Percentiles rank a stretch among this genome's conserved stretches.
Conservation (phyloP, 192 early-diverging fungal species). For the Rhizophlyctis rosea region DNA sequence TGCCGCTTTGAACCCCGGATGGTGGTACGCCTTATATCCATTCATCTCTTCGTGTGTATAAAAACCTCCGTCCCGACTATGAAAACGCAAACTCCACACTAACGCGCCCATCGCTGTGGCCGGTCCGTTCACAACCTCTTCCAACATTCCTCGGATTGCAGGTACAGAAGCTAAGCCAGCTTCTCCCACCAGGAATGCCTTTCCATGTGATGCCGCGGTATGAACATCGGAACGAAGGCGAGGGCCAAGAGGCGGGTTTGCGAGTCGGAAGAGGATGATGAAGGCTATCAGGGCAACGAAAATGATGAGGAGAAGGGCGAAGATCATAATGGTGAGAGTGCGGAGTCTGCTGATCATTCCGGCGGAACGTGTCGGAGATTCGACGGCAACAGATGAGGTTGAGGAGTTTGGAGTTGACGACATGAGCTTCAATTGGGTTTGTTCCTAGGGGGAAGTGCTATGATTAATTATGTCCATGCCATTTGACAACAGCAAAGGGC, state of each 20-base stretch:
- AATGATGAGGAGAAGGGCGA: conserved; percentile 1
- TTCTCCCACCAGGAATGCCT: conserved; percentile 31
- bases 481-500: not conserved
- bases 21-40: conserved; percentile 27
- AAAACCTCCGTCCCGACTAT: conserved; percentile 25
- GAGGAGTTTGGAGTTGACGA: not conserved
- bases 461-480: not conserved
- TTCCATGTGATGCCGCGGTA: not conserved
- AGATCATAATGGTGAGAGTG: not conserved
- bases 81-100: conserved; percentile 26
- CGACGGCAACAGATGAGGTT: not conserved
- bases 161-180: conserved; percentile 17
- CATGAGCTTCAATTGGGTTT: not conserved
- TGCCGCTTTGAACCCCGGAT: conserved; percentile 29
- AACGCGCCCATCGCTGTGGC: conserved; percentile 6
- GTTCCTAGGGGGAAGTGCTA: not conserved
- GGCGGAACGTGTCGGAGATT: not conserved
- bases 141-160: not conserved
- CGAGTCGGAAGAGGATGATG: not conserved
- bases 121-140: not conserved
- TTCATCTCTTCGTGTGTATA: conserved; percentile 28
- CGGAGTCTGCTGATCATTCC: not conserved
- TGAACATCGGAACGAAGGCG: not conserved
- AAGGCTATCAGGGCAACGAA: not conserved
- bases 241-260: not conserved